Conservation (phyloP, 148 eudicot species). For the Polygonum aviculare region DNA sequence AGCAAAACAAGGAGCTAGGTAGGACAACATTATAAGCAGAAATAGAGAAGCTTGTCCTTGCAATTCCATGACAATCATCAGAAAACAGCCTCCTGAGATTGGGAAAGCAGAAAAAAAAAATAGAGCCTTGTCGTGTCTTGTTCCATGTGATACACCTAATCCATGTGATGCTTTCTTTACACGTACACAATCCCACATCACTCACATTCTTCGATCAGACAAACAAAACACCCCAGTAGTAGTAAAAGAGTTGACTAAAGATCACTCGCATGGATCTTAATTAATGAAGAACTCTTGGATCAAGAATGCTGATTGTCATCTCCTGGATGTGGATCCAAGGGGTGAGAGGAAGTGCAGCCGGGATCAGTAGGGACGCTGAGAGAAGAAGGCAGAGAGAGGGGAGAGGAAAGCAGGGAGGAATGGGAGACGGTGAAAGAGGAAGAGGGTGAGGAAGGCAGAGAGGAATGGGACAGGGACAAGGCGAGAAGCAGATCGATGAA, state of each 20-base stretch:
- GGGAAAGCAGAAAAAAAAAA: not conserved
- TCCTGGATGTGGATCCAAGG: not conserved
- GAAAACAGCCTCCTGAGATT: not conserved
- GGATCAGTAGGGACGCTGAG: not conserved
- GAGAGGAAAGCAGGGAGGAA: not conserved
- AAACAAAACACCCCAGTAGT: no score
- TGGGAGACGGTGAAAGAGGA: not conserved
- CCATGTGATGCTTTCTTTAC: slow-evolving; percentile 11
- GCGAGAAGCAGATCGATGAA: slow-evolving; percentile 54
- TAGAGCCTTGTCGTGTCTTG: not conserved
- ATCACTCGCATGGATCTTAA: no score
- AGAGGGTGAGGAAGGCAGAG: slow-evolving; percentile 8
- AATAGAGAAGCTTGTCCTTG: not conserved
- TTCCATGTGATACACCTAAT: slow-evolving; percentile 1
- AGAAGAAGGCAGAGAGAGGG: slow-evolving; percentile 6
- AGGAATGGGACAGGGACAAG: slow-evolving; percentile 7
- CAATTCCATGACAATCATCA: not conserved
- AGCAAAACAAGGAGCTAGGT: not conserved
- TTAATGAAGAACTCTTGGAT: no score
- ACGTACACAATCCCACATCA: slow-evolving; percentile 9
- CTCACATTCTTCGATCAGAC: not conserved
- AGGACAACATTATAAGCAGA: not conserved
- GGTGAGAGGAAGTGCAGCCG: not conserved
- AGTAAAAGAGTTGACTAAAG: no score
- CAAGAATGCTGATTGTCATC: no score